Conservation (phyloP, 2,329 filamentous ascomycete species). For the Aspergillus alliaceus region DNA sequence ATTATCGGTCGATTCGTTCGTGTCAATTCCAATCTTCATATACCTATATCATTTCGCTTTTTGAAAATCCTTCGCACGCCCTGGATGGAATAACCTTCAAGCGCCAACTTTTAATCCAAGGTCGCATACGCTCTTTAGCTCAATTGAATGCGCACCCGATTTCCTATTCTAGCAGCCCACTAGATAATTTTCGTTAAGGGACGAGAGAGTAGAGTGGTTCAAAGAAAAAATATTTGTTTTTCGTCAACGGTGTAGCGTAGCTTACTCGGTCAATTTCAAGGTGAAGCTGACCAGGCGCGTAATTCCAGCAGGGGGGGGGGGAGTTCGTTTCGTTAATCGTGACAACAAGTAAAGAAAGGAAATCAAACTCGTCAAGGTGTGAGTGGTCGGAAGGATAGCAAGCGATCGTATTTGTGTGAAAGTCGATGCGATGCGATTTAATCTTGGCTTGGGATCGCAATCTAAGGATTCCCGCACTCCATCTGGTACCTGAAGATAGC, state of each 20-base stretch:
- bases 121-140: slow-evolving; percentile 1
- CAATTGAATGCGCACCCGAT: slow-evolving; percentile 10
- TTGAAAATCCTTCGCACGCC: slow-evolving; percentile 3
- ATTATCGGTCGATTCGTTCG: slow-evolving; percentile 3
- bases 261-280: slow-evolving; percentile 5
- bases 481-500: slow-evolving; percentile 12
- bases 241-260: slow-evolving; percentile 10
- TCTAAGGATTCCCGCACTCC: slow-evolving; percentile 18
- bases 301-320: slow-evolving; percentile 4
- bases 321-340: slow-evolving; percentile 23
- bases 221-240: slow-evolving; percentile 4
- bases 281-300: slow-evolving; percentile 11
- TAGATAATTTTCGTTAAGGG: background rate
- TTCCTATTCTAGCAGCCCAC: background rate
- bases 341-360: slow-evolving; percentile 20
- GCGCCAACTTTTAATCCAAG: slow-evolving; percentile 1
- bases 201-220: background rate
- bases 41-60: slow-evolving; percentile 16
- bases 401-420: slow-evolving; percentile 22
- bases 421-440: slow-evolving; percentile 18
- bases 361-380: slow-evolving; percentile 22
- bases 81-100: background rate
- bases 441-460: slow-evolving; percentile 18
- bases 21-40: slow-evolving; percentile 5
- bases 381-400: slow-evolving; percentile 20